Base-by-base conservation (phyloP, 2,329 filamentous ascomycete genomes). In the Penicillium sp. region DNA sequence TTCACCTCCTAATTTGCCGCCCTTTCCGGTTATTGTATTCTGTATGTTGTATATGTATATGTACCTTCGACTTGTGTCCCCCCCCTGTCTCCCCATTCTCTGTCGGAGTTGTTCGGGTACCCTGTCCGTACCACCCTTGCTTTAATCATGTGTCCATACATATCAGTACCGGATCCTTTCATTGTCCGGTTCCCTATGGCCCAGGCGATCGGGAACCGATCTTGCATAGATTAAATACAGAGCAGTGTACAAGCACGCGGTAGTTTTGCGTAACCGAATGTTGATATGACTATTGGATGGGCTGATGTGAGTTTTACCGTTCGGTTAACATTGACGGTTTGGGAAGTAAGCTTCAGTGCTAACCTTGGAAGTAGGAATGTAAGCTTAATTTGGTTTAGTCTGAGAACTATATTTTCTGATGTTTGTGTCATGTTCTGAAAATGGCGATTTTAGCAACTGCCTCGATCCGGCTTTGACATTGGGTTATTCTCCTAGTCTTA, bases 121-220 rank as follows among this genome's bases (percentile, higher is more conserved):
- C 9, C 38, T 13, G 14, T 38, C 11, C 18, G 23, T 23, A 23
- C 23, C 5, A 23, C 23, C 5, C 5, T 23, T 3, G 23, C 23
- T 5, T 23, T 5, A 23, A 23, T 23, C 19, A 27, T 18, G 6
- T 34, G 8, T 41, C 8, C 19, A 30, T 34, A 16, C 16, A 14
- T 29, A 18, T 14, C 34, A 18, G 35, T 34, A 32, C 49, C 35
- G 27, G 11, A 18, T 7, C 2, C 23, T 39, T 39, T 13, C 14
- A 36, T 51, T 34, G 23, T 32, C 14, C 8, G 11, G n/a, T 39
- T 45, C 14, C 27, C 13, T 11, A 18, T n/a, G 16, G 36, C 16
- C 16, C 16, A 34, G 18, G 11, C 16, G 43, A 52, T 52, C 29
- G 36, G 35, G 35, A 52, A 52, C 43, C 38, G 29, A 52, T 52